phyloP scores from a whole-genome alignment of 345 rosid genomes.

The Dimocarpus longan region DNA sequence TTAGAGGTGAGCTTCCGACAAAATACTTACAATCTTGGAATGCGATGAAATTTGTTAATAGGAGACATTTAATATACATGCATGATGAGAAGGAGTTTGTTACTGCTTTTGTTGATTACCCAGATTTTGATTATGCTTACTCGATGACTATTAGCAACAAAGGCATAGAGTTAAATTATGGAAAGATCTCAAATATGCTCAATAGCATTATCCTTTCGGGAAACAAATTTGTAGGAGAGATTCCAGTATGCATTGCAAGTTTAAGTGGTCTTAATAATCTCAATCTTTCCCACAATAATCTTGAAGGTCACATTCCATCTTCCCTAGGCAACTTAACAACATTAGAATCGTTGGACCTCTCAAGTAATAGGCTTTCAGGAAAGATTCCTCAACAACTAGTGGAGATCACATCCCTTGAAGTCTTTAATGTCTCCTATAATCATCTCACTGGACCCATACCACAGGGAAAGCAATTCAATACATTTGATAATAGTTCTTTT shows the following conservation, averaged over 20 bases:
- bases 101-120: fast-evolving
- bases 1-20: background rate
- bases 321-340: background rate
- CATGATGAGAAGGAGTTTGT: background rate
- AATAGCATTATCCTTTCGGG: background rate
- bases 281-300: no score
- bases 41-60: background rate
- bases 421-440: background rate
- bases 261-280: background rate
- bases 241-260: background rate
- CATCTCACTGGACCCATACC: background rate
- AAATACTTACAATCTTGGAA: background rate
- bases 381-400: background rate
- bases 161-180: background rate
- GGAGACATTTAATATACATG: background rate
- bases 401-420: background rate
- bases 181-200: background rate
- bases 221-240: background rate
- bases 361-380: background rate
- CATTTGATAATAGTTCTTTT: background rate
- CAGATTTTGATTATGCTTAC: background rate
- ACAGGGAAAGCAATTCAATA: background rate
- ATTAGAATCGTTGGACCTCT: background rate
- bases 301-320: background rate
- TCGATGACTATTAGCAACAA: background rate